Conservation (phyloP, 257 asterid genomes). For the Solanum medicagineum region DNA sequence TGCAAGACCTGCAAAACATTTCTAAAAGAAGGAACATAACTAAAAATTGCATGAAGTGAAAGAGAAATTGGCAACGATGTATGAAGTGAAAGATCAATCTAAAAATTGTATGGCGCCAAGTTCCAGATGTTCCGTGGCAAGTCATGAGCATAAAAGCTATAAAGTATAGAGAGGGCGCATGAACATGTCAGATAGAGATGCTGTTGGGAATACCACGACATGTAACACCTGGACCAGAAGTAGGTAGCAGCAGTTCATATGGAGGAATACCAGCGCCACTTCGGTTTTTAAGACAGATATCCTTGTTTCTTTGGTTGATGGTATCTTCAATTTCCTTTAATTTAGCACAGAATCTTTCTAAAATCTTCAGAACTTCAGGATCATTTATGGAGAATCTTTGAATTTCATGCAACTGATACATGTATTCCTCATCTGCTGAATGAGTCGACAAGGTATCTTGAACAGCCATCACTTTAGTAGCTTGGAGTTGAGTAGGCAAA, state of each 20-base stretch:
- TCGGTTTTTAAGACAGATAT: conserved; percentile 43
- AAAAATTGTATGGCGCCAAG: background rate
- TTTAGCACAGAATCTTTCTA: conserved; percentile 37
- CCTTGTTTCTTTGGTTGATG: conserved; percentile 49
- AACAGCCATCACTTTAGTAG: conserved; percentile 91
- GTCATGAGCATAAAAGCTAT: background rate
- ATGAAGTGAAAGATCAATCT: too few relatives aligned
- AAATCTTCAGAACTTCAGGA: conserved; percentile 49
- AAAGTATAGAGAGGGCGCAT: background rate
- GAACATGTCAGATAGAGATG: conserved; percentile 47
- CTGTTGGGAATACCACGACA: conserved; percentile 89
- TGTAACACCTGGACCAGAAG: conserved; percentile 69
- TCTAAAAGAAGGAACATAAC: background rate
- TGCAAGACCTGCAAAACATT: background rate
- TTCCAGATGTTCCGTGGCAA: background rate
- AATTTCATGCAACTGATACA: conserved; percentile 52
- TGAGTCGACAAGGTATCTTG: conserved; percentile 85
- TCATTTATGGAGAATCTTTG: conserved; percentile 46
- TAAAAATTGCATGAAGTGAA: too few relatives aligned
- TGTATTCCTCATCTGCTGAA: conserved; percentile 79
- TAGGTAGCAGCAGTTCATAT: conserved; percentile 65
- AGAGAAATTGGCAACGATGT: too few relatives aligned
- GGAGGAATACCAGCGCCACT: conserved; percentile 93
- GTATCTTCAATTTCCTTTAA: conserved; percentile 56
- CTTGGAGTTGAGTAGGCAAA: conserved; percentile 85